phyloP scores from a whole-genome alignment of 306 rosid species.

The Abrus precatorius region DNA sequence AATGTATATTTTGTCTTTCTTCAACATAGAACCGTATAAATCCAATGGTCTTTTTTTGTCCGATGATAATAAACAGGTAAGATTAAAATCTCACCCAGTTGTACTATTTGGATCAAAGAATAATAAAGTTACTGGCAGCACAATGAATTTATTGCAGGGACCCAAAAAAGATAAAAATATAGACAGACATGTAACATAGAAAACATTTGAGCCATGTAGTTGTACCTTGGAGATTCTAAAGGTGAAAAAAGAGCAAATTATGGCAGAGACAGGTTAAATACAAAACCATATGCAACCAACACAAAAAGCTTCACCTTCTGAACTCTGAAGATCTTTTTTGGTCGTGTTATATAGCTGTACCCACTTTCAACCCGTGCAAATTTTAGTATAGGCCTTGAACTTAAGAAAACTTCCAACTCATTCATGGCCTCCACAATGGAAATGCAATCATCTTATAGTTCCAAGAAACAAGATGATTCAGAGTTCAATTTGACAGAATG shows the following conservation, averaged over 20 bases:
- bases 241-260: slow-evolving; percentile 34
- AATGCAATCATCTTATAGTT: slow-evolving; percentile 60
- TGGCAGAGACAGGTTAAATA: slow-evolving; percentile 11
- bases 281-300: slow-evolving; percentile 18
- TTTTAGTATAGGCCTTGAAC: slow-evolving; percentile 27
- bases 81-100: slow-evolving; percentile 4
- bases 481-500: slow-evolving; percentile 81
- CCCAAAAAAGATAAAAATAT: slow-evolving; percentile 28
- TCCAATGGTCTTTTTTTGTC: slow-evolving; percentile 25
- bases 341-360: slow-evolving; percentile 17
- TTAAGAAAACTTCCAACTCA: slow-evolving; percentile 4
- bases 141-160: slow-evolving; percentile 11
- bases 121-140: slow-evolving; percentile 28
- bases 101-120: slow-evolving; percentile 20
- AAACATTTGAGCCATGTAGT: slow-evolving; percentile 26
- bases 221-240: slow-evolving; percentile 40
- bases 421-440: slow-evolving; percentile 64
- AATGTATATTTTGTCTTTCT: slow-evolving; percentile 33
- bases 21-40: slow-evolving; percentile 27
- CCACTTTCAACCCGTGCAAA: slow-evolving; percentile 37
- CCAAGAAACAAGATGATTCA: slow-evolving; percentile 66
- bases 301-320: slow-evolving; percentile 16
- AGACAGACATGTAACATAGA: slow-evolving; percentile 8
- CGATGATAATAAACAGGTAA: background rate
- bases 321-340: slow-evolving; percentile 15